phyloP scores from a whole-genome alignment of 1,284 basidiomycete genomes.

The Trametes sp. region DNA sequence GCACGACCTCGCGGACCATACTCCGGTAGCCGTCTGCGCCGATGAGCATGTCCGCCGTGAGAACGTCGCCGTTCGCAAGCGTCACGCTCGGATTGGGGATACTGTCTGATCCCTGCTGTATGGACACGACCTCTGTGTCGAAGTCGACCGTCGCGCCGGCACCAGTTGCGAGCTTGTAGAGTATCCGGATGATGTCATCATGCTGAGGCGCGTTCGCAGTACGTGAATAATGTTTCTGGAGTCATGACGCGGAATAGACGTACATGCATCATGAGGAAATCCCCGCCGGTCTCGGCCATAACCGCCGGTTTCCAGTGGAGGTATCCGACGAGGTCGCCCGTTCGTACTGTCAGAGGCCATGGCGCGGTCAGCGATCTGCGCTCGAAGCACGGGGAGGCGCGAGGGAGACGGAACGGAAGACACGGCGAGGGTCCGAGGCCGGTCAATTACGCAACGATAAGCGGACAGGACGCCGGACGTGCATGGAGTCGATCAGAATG shows the following conservation, averaged over 20 bases:
- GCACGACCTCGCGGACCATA: conserved; percentile 40
- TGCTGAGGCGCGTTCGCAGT: conserved; percentile 42
- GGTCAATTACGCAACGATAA: conserved; percentile 8
- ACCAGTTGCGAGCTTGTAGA: conserved; percentile 50
- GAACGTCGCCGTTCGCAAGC: conserved; percentile 46
- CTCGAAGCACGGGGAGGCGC: neutral
- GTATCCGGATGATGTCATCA: conserved; percentile 52
- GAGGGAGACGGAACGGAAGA: neutral
- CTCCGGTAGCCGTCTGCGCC: conserved; percentile 51
- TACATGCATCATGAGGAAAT: conserved; percentile 52
- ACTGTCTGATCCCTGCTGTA: conserved; percentile 38
- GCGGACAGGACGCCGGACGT: neutral
- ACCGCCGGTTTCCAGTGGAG: conserved; percentile 61
- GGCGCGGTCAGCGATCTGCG: neutral
- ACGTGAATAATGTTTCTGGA: neutral
- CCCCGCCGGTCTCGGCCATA: conserved; percentile 60
- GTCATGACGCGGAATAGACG: conserved; percentile 15
- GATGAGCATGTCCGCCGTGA: conserved; percentile 49
- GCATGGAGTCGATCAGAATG: conserved; percentile 1
- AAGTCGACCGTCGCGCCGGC: conserved; percentile 52
- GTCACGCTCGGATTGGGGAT: conserved; percentile 40
- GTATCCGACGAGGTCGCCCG: conserved; percentile 53
- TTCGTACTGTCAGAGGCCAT: conserved; percentile 46
- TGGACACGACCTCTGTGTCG: conserved; percentile 44
- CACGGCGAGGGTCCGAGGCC: neutral